Base-by-base conservation (phyloP, 1,284 basidiomycete species). In the Lentinula novae-zelandiae region DNA sequence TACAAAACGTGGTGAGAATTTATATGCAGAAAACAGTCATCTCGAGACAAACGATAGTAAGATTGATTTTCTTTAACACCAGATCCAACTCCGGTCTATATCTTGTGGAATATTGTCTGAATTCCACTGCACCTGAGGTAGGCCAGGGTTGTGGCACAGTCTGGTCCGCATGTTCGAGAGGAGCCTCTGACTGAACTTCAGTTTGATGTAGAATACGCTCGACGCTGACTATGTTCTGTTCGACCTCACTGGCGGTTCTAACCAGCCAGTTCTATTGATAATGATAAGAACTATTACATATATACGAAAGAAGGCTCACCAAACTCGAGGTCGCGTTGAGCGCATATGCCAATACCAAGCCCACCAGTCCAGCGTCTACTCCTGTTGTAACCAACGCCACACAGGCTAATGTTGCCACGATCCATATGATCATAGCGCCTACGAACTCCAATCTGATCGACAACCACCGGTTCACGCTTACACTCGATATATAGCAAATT, bases 141-240 rank as follows among this genome's bases (percentile, higher is more conserved):
- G 96, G 96, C 96, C 96, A 98, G 2, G 72, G 70, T 0, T 72
- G 67, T 7, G 78, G 72, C 0, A 91, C 89, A 62, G 87, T 82
- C 22, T 74, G 77, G 20, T 87, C 87, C 0, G 85, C 81, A 8
- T 92, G 77, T 65, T 92, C 88, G 63, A 84, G 83, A 0, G 93
- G 86, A 2, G 91, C 92, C 72, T 96, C 95, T 0, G 88, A 78
- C 12, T 77, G 70, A n/a, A 95, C 75, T n/a, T 88, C 78, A 33
- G 89, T 87, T 70, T 96, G 88, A 64, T 89, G 84, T 46, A 86
- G 68, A 62, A 91, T 87, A 8, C 89, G 81, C 72, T 93, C 92
- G 7, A 92, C 90, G 65, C 92, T 94, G 64, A 96, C 93, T 67
- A 97, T 90, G 70, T 96, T 96, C 72, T 94, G 92, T 73, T 97